Conservation (phyloP, 768 basidiomycete species). For the Leccinellum luteum region DNA sequence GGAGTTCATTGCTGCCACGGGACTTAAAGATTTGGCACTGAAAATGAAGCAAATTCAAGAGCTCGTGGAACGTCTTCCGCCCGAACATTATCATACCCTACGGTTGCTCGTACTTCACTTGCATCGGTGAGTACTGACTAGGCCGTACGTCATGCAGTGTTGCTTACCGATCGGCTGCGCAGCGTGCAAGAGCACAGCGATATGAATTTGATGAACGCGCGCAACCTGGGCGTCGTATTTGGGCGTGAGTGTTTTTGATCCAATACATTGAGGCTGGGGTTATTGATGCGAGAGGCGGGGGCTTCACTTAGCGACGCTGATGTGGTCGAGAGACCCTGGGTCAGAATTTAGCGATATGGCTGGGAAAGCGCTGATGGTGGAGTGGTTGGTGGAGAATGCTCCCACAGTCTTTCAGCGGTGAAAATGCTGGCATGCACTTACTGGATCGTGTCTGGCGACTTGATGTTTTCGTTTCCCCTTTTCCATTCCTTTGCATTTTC, state of each 20-base stretch:
- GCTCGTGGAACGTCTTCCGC: constrained; percentile 74
- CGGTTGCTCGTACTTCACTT: constrained; percentile 83
- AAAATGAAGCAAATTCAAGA: constrained; percentile 64
- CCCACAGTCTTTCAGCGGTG: constrained; percentile 43
- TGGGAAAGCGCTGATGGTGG: constrained; percentile 87
- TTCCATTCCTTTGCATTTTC: background rate
- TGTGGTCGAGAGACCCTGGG: constrained; percentile 82
- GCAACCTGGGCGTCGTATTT: constrained; percentile 96
- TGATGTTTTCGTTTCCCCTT: background rate
- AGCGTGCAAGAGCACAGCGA: constrained; percentile 65
- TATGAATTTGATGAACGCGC: constrained; percentile 88
- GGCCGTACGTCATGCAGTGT: background rate
- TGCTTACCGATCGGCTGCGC: constrained; percentile 1
- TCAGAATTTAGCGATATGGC: constrained; percentile 98
- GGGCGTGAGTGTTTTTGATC: constrained; percentile 68
- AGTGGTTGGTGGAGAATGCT: constrained; percentile 94
- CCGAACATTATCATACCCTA: constrained; percentile 85
- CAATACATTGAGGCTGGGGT: background rate
- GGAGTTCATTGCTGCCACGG: constrained; percentile 76
- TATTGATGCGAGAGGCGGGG: background rate
- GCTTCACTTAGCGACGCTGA: constrained; percentile 71
- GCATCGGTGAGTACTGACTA: constrained; percentile 53
- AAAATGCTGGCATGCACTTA: background rate
- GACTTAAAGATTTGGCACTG: constrained; percentile 57
- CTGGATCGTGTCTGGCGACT: background rate